These are phyloP conservation scores for Panaeolus cyanescens DNA, from an alignment of 768 basidiomycete genomes.

Conservation along the genomic window DNA sequence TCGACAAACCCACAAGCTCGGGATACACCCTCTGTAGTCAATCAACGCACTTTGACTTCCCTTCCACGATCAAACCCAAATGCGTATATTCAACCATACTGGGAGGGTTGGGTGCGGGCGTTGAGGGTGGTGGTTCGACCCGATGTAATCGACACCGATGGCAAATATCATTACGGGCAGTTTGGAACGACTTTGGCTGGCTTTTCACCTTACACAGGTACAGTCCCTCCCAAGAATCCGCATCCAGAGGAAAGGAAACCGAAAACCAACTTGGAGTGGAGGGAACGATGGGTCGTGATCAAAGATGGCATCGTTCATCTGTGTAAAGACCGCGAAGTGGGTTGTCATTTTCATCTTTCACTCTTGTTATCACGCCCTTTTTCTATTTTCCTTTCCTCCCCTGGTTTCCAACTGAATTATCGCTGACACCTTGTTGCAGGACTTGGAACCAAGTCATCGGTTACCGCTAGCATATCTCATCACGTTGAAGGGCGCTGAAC, in stretches of 20 bases:
- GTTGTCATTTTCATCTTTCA: conserved; percentile 15
- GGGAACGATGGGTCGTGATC: conserved; percentile 63
- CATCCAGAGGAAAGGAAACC: conserved; percentile 6
- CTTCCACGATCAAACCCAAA: conserved; percentile 37
- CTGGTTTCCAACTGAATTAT: background rate
- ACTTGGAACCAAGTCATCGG: conserved; percentile 36
- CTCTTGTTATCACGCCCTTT: background rate
- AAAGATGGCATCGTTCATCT: conserved; percentile 56
- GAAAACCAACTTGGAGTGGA: conserved; percentile 56
- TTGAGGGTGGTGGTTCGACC: conserved; percentile 41
- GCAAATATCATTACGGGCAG: background rate
- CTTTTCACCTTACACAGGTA: background rate
- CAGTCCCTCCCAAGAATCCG: background rate
- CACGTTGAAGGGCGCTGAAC: conserved; percentile 45
- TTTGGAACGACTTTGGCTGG: background rate
- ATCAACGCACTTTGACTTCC: conserved; percentile 9
- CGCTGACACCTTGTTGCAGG: conserved; percentile 27
- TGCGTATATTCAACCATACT: conserved; percentile 58
- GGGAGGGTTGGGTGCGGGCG: conserved; percentile 51
- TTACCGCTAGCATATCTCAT: conserved; percentile 41
- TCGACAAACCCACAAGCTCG: background rate
- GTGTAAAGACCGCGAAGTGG: conserved; percentile 54
- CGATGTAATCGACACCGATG: background rate
- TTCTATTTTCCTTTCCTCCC: background rate
- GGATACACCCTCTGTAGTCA: background rate